Conservation (phyloP, 1,139 yeast genomes). For the Sugiyamaella japonica region DNA sequence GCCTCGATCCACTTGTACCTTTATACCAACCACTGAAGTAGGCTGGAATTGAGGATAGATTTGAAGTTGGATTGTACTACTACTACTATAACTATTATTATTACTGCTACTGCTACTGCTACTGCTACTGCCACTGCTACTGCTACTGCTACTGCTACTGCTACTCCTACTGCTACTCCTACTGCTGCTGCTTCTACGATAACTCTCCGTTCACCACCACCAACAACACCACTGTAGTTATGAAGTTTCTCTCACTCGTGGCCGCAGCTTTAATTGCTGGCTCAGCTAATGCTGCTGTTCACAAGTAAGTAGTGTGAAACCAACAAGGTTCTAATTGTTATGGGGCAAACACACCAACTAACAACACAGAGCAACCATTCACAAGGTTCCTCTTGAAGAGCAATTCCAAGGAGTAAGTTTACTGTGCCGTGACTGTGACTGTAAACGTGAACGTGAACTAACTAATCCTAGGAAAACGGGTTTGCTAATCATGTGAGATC, state of each 20-base stretch:
- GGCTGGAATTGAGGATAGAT: no score
- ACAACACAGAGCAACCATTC: constrained; percentile 44
- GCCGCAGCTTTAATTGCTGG: constrained; percentile 45
- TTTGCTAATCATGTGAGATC: constrained; percentile 66
- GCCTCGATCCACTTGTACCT: background rate
- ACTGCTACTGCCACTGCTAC: no score
- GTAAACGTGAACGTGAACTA: background rate
- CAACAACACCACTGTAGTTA: constrained; percentile 10
- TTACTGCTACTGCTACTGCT: no score
- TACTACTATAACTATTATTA: no score
- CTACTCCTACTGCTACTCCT: no score
- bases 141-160: no score
- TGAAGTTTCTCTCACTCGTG: constrained; percentile 43
- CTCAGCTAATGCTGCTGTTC: constrained; percentile 51
- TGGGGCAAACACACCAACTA: constrained; percentile 3
- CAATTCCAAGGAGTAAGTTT: constrained; percentile 53
- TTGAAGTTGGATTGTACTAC: no score
- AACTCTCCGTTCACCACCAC: no score
- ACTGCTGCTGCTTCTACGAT: no score
- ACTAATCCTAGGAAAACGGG: constrained; percentile 24
- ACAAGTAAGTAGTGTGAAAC: constrained; percentile 33
- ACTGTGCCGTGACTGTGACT: background rate
- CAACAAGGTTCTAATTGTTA: background rate
- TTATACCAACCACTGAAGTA: background rate
- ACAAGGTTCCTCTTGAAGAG: constrained; percentile 63